A percentile compares a stretch with the other conserved stretches of the same genome.
These are phyloP conservation scores for Dryas alaskensis DNA, from an alignment of 306 rosid species.

Conservation along the genomic window DNA sequence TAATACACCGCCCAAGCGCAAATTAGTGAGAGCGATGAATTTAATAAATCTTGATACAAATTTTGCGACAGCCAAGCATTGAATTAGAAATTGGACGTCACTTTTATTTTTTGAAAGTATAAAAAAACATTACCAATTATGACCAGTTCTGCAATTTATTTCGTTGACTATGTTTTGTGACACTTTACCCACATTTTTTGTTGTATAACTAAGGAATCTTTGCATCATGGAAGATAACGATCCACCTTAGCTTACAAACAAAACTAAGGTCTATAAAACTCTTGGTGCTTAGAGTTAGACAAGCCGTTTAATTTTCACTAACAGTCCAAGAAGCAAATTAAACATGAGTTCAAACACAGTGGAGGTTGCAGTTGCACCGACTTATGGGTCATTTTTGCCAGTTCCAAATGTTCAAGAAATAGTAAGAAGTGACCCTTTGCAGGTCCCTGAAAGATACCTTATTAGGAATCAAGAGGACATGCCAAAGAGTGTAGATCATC, in stretches of 20 bases:
- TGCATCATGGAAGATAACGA: conserved; percentile 20
- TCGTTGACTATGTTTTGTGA: too few species aligned
- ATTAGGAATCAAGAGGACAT: conserved; percentile 28
- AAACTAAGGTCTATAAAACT: background rate
- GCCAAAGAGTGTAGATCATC: background rate
- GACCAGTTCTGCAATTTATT: too few species aligned
- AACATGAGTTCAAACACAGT: conserved; percentile 28
- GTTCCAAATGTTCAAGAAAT: conserved; percentile 48
- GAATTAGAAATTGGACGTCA: background rate
- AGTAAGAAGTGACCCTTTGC: conserved; percentile 28
- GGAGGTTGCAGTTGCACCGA: conserved; percentile 17
- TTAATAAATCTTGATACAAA: background rate
- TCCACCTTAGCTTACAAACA: background rate
- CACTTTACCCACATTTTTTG: too few species aligned
- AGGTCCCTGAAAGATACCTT: conserved; percentile 33
- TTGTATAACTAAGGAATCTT: conserved; percentile 31
- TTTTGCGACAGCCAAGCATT: background rate
- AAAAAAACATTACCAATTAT: too few species aligned
- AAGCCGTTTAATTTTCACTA: background rate
- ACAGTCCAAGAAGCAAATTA: background rate
- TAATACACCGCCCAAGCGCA: background rate
- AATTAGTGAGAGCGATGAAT: background rate
- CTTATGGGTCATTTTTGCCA: conserved; percentile 29
- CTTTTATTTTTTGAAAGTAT: background rate
- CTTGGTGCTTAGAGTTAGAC: background rate